Evolutionary conservation across 2,329 filamentous ascomycete species (phyloP).

Genomic region (Cladophialophora exuberans): DNA sequence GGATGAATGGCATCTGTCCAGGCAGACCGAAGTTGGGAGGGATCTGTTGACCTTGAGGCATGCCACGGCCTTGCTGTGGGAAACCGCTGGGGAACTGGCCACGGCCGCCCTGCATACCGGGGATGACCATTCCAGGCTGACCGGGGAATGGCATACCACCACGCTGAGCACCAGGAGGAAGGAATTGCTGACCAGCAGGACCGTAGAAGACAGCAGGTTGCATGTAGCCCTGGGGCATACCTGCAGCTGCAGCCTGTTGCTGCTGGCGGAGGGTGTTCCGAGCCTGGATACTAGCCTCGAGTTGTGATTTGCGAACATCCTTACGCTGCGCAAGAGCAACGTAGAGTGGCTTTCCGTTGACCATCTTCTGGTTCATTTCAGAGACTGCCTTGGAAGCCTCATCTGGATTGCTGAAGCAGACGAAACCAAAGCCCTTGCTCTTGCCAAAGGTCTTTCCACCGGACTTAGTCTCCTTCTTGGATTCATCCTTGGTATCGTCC

Average conservation of each 20-base stretch:
- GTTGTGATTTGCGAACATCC: constrained; percentile 98
- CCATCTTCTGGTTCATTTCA: constrained; percentile 99
- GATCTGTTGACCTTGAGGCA: constrained; percentile 78
- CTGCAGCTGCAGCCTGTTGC: constrained; percentile 88
- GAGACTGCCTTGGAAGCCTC: constrained; percentile 98
- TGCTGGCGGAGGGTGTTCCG: constrained; percentile 98
- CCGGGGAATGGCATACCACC: constrained; percentile 66
- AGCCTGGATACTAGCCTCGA: constrained; percentile 98
- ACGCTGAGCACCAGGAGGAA: constrained; percentile 52
- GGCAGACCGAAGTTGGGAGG: constrained; percentile 83
- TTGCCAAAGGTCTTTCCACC: constrained; percentile 78
- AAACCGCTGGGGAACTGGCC: constrained; percentile 83
- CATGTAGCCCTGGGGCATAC: constrained; percentile 83
- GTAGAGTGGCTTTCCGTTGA: constrained; percentile 94
- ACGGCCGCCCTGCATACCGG: constrained; percentile 76
- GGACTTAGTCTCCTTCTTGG: constrained; percentile 56
- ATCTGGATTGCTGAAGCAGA: constrained; percentile 99
- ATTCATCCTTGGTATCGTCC: constrained; percentile 53
- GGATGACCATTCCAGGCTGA: constrained; percentile 59
- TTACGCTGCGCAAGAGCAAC: constrained; percentile 98
- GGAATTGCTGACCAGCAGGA: constrained; percentile 60
- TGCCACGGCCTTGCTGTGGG: constrained; percentile 81
- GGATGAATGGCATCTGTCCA: constrained; percentile 65
- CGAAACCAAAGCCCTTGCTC: constrained; percentile 99
- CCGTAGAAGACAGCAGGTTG: constrained; percentile 91